phyloP scores from a whole-genome alignment of 2,329 filamentous ascomycete species.

The Colletotrichum sp. region DNA sequence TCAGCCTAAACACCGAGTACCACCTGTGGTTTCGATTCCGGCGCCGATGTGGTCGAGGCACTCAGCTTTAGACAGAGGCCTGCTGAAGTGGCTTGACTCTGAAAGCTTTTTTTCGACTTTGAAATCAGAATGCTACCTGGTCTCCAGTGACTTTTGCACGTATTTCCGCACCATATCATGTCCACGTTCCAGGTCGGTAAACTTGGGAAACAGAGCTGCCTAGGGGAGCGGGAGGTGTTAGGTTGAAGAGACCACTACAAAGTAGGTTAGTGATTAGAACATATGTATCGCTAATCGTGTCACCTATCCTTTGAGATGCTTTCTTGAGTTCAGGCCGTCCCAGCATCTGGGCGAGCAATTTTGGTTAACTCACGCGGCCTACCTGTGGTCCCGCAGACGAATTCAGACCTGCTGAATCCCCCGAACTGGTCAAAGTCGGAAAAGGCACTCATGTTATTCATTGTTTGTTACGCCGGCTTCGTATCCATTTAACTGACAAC shows the following conservation, averaged over 20 bases:
- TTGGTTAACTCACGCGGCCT: not conserved
- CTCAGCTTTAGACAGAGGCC: not conserved
- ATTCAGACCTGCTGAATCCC: not conserved
- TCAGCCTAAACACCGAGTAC: not conserved
- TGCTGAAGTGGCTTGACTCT: not conserved
- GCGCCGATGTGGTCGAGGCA: slow-evolving; percentile 30
- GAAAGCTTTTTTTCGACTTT: not conserved
- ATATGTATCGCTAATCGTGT: no score
- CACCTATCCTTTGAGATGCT: no score
- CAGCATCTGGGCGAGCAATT: not conserved
- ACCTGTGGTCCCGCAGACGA: not conserved
- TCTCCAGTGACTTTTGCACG: not conserved
- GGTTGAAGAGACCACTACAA: not conserved
- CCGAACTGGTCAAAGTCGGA: not conserved
- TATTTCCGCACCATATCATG: not conserved
- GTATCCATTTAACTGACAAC: not conserved
- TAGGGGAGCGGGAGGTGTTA: not conserved
- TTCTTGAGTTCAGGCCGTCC: no score
- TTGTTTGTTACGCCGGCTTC: not conserved
- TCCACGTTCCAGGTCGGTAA: not conserved
- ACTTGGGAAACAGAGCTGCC: not conserved
- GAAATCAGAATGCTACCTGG: not conserved
- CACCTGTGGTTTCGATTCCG: slow-evolving; percentile 31
- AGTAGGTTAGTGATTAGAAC: not conserved
- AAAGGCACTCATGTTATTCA: not conserved